phyloP scores from a whole-genome alignment of 192 early-diverging fungal species.

The Allomyces macrogynus region DNA sequence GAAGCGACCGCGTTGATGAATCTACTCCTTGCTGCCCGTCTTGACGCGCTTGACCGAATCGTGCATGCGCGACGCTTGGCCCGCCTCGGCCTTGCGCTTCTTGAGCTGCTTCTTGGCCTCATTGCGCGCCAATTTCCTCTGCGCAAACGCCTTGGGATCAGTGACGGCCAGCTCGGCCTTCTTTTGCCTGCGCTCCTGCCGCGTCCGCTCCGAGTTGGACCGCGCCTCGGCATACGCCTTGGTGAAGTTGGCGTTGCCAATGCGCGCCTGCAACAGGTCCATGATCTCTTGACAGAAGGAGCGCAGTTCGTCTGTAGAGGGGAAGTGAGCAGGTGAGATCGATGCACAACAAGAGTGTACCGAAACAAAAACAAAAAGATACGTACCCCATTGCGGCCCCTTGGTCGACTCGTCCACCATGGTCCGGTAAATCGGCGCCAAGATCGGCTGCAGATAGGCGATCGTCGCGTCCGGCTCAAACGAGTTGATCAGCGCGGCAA shows the following conservation, averaged over 20 bases:
- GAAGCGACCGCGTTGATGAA: too few species aligned
- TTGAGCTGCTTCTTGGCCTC: background rate
- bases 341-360: background rate
- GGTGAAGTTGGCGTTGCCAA: slow-evolving; percentile 54
- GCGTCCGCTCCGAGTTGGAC: slow-evolving; percentile 32
- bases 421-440: slow-evolving; percentile 62
- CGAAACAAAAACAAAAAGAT: background rate
- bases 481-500: slow-evolving; percentile 53
- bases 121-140: background rate
- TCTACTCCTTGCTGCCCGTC: background rate
- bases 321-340: background rate
- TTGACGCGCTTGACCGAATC: background rate
- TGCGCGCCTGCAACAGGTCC: slow-evolving; percentile 45
- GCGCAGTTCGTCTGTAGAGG: slow-evolving; percentile 42
- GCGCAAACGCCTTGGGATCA: background rate
- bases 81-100: background rate
- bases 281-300: slow-evolving; percentile 56
- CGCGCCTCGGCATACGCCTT: slow-evolving; percentile 43
- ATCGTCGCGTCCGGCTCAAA: slow-evolving; percentile 14
- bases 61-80: background rate
- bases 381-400: slow-evolving; percentile 38
- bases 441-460: slow-evolving; percentile 46
- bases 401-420: slow-evolving; percentile 48
- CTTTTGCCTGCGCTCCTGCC: slow-evolving; percentile 39
- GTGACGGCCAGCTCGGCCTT: slow-evolving; percentile 28